Evolutionary conservation across 805 yeast species (phyloP).

Genomic region (Millerozyma miso): DNA sequence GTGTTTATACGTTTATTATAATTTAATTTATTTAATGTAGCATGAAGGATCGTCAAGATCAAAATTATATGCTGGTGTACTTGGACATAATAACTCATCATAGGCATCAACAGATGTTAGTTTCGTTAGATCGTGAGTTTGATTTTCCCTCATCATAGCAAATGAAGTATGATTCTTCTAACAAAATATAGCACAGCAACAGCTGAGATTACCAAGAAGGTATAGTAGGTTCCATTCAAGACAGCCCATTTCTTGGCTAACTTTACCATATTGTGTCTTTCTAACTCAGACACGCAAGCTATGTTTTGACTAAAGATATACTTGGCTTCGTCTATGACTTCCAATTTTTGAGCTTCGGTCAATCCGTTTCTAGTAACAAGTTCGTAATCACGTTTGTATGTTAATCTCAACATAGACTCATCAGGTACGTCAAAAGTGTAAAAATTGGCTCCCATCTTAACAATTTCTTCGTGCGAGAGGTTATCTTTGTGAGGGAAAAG

Average conservation of each 20-base stretch:
- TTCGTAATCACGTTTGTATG: constrained; percentile 74
- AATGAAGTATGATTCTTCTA: constrained; percentile 25
- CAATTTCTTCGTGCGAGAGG: constrained; percentile 58
- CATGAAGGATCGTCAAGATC: not conserved
- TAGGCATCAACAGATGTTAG: too few relatives aligned
- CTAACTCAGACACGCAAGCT: constrained; percentile 61
- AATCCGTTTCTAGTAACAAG: constrained; percentile 67
- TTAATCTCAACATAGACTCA: constrained; percentile 58
- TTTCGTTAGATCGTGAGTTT: not conserved
- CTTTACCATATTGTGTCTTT: constrained; percentile 56
- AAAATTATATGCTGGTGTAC: too few relatives aligned
- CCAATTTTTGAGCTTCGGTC: constrained; percentile 65
- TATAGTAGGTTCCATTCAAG: constrained; percentile 52
- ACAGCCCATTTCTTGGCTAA: constrained; percentile 54
- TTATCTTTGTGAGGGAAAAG: constrained; percentile 73
- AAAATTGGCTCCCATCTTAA: constrained; percentile 61
- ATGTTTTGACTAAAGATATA: constrained; percentile 63
- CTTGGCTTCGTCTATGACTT: constrained; percentile 63
- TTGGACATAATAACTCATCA: too few relatives aligned
- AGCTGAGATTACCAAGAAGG: constrained; percentile 26
- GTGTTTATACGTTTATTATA: not conserved
- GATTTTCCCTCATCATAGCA: constrained; percentile 5
- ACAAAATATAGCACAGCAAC: constrained; percentile 30
- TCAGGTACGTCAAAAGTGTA: constrained; percentile 68
- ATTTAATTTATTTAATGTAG: not conserved